Evolutionary conservation across 768 basidiomycete species (phyloP), one percentile per base, ranked within the genome.

Genomic region (Multifurca ochricompacta): DNA sequence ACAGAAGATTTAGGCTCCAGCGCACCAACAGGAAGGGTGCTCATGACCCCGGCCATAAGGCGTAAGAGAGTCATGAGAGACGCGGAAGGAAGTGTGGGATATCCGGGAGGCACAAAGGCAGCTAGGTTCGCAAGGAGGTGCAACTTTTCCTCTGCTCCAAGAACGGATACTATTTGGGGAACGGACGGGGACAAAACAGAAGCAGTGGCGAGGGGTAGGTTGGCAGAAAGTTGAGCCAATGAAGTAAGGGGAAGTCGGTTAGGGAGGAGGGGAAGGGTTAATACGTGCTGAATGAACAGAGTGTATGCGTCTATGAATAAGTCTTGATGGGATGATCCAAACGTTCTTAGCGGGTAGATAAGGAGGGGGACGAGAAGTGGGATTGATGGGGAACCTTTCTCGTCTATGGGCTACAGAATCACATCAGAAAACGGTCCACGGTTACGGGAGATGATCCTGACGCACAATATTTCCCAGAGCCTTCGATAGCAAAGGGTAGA

Each of bases 61-160:
- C 68, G 67, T 18, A 88, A 69, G 57, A 86, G 87, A 6, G 73
- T 68, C 18, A 65, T 67, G 14, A 88, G 64, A 3, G 80, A 71
- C 0, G 70, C 54, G 3, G 70, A 59, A 0, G 74, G 67, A 11
- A 87, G 69, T 6, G 67, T 66, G 9, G 74, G 59, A 64, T 90
- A 85, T 39, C 83, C 76, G 2, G 85, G 79, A 1, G 80, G 71
- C 10, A 74, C 74, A 64, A 93, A 84, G 25, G 80, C 74, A 48
- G 79, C 67, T 11, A 90, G 68, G 62, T 91, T 94, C 1, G 89
- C 84, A 6, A 89, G 62, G 4, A 93, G 75, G 63, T 92, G 79
- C 40, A 83, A 65, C 62, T 71, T 74, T 18, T 65, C 64, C 40
- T 71, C 68, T 1, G 63, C 27, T 19, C 57, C 30, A 10, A 64